phyloP scores from a whole-genome alignment of 2,329 filamentous ascomycete genomes.

The Fusarium lyarnte region DNA sequence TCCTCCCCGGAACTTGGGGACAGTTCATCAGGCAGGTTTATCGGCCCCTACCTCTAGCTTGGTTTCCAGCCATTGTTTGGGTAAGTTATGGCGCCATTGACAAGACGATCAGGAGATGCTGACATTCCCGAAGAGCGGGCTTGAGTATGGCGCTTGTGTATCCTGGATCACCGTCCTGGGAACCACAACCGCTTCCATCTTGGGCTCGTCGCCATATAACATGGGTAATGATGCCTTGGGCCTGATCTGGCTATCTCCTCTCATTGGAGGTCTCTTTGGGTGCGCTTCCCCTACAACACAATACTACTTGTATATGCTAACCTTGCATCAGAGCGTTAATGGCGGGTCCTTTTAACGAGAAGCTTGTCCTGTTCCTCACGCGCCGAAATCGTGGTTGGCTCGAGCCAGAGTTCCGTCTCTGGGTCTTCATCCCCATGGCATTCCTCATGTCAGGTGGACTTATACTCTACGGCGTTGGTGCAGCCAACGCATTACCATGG shows the following conservation, averaged over 20 bases:
- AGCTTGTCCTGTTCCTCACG: neutral
- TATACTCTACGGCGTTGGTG: neutral
- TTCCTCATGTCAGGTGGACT: neutral
- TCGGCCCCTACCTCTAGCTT: neutral
- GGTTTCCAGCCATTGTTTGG: neutral
- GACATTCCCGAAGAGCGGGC: neutral
- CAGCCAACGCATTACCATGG: neutral
- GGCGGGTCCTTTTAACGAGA: neutral
- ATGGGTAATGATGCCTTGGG: neutral
- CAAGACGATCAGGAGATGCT: too few relatives aligned
- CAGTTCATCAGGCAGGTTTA: neutral
- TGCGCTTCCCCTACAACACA: accelerated
- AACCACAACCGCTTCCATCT: neutral
- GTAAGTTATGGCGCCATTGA: too few relatives aligned
- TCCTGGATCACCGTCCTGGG: neutral
- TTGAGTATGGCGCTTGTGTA: neutral
- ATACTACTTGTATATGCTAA: neutral
- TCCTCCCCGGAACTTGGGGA: neutral
- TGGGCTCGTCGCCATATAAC: neutral
- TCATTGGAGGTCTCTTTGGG: neutral
- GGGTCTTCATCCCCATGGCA: neutral
- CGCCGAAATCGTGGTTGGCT: neutral
- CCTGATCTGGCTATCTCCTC: neutral
- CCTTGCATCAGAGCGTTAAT: neutral
- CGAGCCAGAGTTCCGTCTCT: neutral